A percentile compares a stretch with the other conserved stretches of the same genome.
These are phyloP conservation scores for Penicillium soppii DNA, from an alignment of 495 filamentous ascomycete species.

Conservation along the genomic window DNA sequence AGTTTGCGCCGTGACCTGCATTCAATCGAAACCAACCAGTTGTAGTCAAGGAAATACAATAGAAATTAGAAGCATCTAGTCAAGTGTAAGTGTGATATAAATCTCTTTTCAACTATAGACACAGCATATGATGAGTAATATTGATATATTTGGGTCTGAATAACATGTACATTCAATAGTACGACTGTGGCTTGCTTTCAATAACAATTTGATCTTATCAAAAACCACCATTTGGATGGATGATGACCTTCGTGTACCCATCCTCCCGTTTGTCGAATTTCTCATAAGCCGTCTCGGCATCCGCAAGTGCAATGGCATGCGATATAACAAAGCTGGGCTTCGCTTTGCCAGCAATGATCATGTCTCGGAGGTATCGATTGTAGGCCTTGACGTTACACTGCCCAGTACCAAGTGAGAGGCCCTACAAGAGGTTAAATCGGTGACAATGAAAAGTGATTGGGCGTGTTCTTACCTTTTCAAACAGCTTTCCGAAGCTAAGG, in stretches of 20 bases:
- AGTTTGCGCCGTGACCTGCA: too few species aligned
- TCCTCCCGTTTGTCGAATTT: slow-evolving; percentile 51
- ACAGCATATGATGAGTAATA: too few species aligned
- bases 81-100: too few species aligned
- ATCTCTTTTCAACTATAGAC: too few species aligned
- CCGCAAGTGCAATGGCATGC: slow-evolving; percentile 55
- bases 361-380: slow-evolving; percentile 55
- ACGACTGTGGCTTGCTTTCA: slow-evolving; percentile 1
- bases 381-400: slow-evolving; percentile 63
- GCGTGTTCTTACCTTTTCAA: slow-evolving; percentile 50
- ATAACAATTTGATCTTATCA: background rate
- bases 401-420: slow-evolving; percentile 49
- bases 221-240: slow-evolving; percentile 39
- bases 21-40: too few species aligned
- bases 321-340: slow-evolving; percentile 59
- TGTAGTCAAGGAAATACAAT: too few species aligned
- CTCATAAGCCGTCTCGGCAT: slow-evolving; percentile 48
- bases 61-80: too few species aligned
- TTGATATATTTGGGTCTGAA: too few species aligned
- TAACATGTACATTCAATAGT: too few species aligned
- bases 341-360: slow-evolving; percentile 57
- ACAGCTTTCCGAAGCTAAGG: slow-evolving; percentile 59
- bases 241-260: slow-evolving; percentile 50
- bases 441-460: background rate
- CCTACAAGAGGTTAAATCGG: slow-evolving; percentile 23